Conservation (phyloP, 2,329 filamentous ascomycete genomes). For the Sporothrix sp. region DNA sequence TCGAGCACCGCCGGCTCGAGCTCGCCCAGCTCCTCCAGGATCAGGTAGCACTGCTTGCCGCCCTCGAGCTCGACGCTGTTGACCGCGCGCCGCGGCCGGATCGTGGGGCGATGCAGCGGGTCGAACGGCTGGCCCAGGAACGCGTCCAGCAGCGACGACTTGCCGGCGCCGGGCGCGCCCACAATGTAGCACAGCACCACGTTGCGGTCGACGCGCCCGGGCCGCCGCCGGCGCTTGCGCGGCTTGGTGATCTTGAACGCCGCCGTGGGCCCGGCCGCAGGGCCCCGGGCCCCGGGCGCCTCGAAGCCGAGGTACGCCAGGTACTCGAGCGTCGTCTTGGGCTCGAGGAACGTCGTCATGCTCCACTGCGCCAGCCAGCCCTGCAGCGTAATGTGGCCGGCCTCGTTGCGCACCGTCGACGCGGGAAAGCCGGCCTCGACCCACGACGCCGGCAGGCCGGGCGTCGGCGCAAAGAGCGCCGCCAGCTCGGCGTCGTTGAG, state of each 20-base stretch:
- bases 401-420: constrained; percentile 90
- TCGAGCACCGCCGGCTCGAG: constrained; percentile 92
- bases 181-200: constrained; percentile 91
- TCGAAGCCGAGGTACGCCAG: constrained; percentile 95
- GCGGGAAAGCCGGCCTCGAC: constrained; percentile 80
- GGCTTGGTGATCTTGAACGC: constrained; percentile 90
- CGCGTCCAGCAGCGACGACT: constrained; percentile 81
- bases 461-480: constrained; percentile 85
- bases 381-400: constrained; percentile 88
- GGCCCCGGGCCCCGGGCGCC: constrained; percentile 32
- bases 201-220: constrained; percentile 82
- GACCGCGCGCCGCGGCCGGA: constrained; percentile 85
- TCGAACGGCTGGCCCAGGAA: constrained; percentile 86
- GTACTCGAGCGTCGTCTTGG: constrained; percentile 90
- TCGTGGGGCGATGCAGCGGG: constrained; percentile 78
- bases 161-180: constrained; percentile 76
- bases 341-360: constrained; percentile 96
- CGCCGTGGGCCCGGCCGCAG: constrained; percentile 38
- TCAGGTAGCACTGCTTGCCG: constrained; percentile 94
- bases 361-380: constrained; percentile 99
- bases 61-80: constrained; percentile 94
- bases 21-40: constrained; percentile 89
- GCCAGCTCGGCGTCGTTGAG: constrained; percentile 77
- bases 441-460: constrained; percentile 81
- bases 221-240: constrained; percentile 71